Evolutionary conservation across 352 stramenopile genomes (phyloP), one percentile per base, ranked within the genome.

Genomic region (Globisporangium nunn): DNA sequence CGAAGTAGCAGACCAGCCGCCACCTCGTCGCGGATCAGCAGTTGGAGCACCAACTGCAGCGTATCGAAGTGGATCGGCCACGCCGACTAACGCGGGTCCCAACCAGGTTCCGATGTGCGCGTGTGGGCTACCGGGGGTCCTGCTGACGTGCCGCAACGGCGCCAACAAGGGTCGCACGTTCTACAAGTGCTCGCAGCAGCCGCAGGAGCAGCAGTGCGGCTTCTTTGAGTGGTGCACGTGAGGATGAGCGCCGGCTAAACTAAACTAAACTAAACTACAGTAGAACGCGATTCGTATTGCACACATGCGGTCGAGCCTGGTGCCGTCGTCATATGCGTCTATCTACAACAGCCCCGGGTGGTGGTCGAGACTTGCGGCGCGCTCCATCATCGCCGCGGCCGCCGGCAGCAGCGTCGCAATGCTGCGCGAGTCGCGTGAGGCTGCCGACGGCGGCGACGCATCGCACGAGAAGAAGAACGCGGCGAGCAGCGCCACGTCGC

Each of bases 161-260:
- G 50, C 56, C 7, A 98, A 98, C 65, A 87, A 91, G 35, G 95
- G 93, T 30, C 79, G 93, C 43, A 90, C 85, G 51, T 98, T 98
- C 62, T 98, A 88, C 79, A 96, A 92, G 50, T 98, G 95, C 63
- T 80, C 84, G 10, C 85, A 85, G 17, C 78, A 78, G 50, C 39
- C 48, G 15, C 76, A 85, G 45, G 83, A 80, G 30, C 78, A 83
- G 39, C 85, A 97, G 60, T 97, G 91, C 55, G 72, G 80, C 60
- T 96, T 96, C 70, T 98, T 98, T 73, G 63, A 96, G 66, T 98
- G 95, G 95, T 78, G 73, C 14, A 63, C 70, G 29, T 78, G 77
- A 56, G 44, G 31, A 23, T 59, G 57, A 53, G 35, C 6, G 35
- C 7, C 35, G 30, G 10, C 31, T 30, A 4, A 30, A 14, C 10